Evolutionary conservation across 2,329 filamentous ascomycete genomes (phyloP).

Genomic region (Aspergillus carbonarius): DNA sequence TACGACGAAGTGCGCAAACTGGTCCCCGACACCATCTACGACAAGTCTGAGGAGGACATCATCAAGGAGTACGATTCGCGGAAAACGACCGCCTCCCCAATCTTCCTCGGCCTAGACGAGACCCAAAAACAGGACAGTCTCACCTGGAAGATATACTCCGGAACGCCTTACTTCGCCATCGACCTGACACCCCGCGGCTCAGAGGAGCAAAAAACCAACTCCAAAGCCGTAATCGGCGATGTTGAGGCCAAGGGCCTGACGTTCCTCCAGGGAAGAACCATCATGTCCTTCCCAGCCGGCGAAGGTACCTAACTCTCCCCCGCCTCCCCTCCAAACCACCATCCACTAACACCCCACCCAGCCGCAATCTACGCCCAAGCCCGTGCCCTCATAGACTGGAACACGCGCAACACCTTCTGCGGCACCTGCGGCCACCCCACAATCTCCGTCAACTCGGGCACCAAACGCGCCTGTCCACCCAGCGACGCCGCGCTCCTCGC

Average conservation of each 20-base stretch:
- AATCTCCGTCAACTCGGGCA: conserved; percentile 51
- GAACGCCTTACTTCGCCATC: conserved; percentile 82
- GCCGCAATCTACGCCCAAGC: conserved; percentile 90
- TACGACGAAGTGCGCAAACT: conserved; percentile 69
- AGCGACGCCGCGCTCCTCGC: conserved; percentile 38
- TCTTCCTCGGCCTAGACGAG: conserved; percentile 86
- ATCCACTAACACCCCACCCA: conserved; percentile 34
- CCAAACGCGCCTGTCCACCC: conserved; percentile 47
- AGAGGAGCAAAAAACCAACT: conserved; percentile 56
- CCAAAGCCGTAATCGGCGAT: conserved; percentile 59
- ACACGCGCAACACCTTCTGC: conserved; percentile 87
- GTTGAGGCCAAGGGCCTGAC: conserved; percentile 62
- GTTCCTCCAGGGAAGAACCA: conserved; percentile 67
- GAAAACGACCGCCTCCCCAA: conserved; percentile 64
- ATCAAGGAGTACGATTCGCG: conserved; percentile 73
- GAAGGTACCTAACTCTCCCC: conserved; percentile 52
- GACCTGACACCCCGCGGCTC: conserved; percentile 75
- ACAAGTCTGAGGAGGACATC: conserved; percentile 67
- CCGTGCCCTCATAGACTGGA: conserved; percentile 89
- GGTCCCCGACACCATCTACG: conserved; percentile 70
- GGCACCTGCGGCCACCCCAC: conserved; percentile 83
- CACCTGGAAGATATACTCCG: conserved; percentile 63
- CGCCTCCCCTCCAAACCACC: background rate
- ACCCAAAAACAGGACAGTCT: conserved; percentile 44
- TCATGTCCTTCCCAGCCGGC: conserved; percentile 59